Evolutionary conservation across 73 alveolate species (phyloP).

Genomic region (Symbiodinium pilosum): DNA sequence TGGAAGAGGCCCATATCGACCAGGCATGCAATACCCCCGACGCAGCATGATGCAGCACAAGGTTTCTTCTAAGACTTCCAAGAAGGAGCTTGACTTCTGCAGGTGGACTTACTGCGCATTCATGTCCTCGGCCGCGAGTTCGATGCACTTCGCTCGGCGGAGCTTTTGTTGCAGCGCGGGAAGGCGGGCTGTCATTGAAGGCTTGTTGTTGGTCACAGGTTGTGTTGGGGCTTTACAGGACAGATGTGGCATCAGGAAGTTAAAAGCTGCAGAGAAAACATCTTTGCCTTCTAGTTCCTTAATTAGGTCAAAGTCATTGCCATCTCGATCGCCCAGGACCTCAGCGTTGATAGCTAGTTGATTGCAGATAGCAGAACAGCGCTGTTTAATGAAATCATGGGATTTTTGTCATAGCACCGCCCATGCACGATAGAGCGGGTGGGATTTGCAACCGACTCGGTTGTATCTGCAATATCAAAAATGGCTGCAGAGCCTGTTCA

Average conservation of each 20-base stretch:
- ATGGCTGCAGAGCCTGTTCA: too few relatives aligned
- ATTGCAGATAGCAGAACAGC: not conserved
- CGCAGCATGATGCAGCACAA: too few relatives aligned
- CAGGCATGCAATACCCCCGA: not conserved
- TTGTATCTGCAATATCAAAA: too few relatives aligned
- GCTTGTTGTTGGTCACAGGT: too few relatives aligned
- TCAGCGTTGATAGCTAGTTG: not conserved
- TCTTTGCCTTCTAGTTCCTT: not conserved
- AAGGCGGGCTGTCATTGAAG: not conserved
- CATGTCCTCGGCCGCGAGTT: conserved; percentile 70
- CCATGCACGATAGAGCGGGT: too few relatives aligned
- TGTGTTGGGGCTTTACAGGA: too few relatives aligned
- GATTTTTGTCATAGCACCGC: not conserved
- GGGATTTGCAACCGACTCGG: too few relatives aligned
- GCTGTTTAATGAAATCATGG: not conserved
- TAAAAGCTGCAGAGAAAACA: too few relatives aligned
- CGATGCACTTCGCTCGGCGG: conserved; percentile 72
- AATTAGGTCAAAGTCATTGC: not conserved
- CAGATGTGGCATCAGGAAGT: too few relatives aligned
- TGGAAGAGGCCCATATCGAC: conserved; percentile 5
- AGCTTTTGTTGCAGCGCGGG: conserved; percentile 12
- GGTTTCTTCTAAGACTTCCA: not conserved
- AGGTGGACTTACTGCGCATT: conserved; percentile 82
- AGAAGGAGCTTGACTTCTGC: not conserved
- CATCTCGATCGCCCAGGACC: not conserved